Percentiles rank a stretch among this genome's conserved stretches.
Evolutionary conservation across 2,329 filamentous ascomycete species (phyloP).

Genomic region (Neopestalotiopsis clavispora): DNA sequence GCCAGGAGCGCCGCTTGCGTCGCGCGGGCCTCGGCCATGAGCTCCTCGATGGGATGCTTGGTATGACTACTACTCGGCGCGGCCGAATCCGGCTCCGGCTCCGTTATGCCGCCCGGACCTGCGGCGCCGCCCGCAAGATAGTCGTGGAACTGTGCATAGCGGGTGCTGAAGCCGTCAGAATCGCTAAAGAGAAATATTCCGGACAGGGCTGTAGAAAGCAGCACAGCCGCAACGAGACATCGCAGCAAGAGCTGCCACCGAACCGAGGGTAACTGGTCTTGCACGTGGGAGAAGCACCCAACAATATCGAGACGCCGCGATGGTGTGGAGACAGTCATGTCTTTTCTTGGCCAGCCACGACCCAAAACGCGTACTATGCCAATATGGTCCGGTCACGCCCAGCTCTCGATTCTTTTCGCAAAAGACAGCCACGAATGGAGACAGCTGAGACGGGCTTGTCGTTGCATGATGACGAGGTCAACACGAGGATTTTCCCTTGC

Average conservation of each 20-base stretch:
- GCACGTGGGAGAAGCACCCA: background rate
- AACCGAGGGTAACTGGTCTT: slow-evolving; percentile 19
- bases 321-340: background rate
- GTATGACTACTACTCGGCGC: slow-evolving; percentile 40
- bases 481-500: background rate
- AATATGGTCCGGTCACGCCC: background rate
- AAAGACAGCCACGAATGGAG: background rate
- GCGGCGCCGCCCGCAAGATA: slow-evolving; percentile 27
- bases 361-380: background rate
- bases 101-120: background rate
- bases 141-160: slow-evolving; percentile 28
- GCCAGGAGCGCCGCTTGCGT: slow-evolving; percentile 47
- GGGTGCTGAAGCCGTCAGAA: slow-evolving; percentile 26
- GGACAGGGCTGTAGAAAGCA: slow-evolving; percentile 28
- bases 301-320: background rate
- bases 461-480: background rate
- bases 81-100: background rate
- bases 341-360: background rate
- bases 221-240: slow-evolving; percentile 26
- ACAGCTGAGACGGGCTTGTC: background rate
- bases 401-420: background rate
- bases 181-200: slow-evolving; percentile 28
- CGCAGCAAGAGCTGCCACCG: slow-evolving; percentile 28
- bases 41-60: slow-evolving; percentile 55
- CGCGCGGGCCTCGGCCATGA: slow-evolving; percentile 52